Base-by-base conservation (phyloP, 331 rosid species). In the Erythrophleum ivorense region DNA sequence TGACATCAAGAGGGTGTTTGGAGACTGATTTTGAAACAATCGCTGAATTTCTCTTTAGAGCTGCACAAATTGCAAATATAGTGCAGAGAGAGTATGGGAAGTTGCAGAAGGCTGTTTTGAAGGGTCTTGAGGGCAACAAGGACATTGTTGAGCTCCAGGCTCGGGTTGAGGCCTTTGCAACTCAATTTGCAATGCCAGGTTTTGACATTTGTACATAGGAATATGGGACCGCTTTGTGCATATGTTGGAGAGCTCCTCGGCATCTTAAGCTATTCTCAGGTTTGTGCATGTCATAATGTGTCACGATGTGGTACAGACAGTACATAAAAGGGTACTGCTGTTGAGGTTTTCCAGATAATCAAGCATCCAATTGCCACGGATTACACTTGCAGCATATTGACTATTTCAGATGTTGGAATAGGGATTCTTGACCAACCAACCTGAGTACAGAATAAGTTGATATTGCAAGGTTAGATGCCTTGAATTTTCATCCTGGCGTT, bases 1-100 rank as follows among this genome's bases (percentile, higher is more conserved):
- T 95, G 98, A 95, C 98, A 49, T 84, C 98, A 75, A 92, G 98
- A 84, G 98, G 98, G 38, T 95, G 98, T 80, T 71, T 95, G 82
- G 98, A 93, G 90, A 52, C 87, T 11, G 98, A 95, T 85, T 95
- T 95, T 84, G 97, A 92, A 85, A 87, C 90, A 36, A 91, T 93
- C 79, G 93, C 95, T 13, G 98, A 93, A 36, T 91, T 89, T 85
- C 95, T 95, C 46, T 78, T 78, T 6, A 85, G 89, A 85, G 94
- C 97, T 40, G 98, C 93, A 69, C 94, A 87, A 48, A 93, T 95
- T 81, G 97, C 98, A 19, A 85, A 75, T 79, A 6, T 24, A 10
- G 67, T 91, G 71, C 97, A 89, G 83, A 86, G 97, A 67, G n/a
- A n/a, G n/a, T 79, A 91, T n/a, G 97, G 95, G 48, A 95, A 91